These are phyloP conservation scores for Stemphylium beticola DNA, from an alignment of 2,329 filamentous ascomycete species.

Conservation along the genomic window DNA sequence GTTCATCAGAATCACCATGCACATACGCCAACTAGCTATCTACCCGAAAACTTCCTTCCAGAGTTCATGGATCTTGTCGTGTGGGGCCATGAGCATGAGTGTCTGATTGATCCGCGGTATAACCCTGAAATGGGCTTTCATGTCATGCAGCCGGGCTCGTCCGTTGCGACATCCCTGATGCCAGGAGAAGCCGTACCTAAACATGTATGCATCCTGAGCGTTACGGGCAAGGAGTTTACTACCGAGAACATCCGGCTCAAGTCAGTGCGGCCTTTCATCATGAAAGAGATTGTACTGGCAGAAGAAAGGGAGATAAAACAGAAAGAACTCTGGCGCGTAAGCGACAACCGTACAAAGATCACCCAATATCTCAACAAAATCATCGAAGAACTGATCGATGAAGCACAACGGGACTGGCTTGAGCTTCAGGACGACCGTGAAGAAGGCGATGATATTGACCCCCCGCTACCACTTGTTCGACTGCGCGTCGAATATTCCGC, in stretches of 20 bases:
- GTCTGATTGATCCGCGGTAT: conserved; percentile 79
- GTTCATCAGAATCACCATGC: conserved; percentile 97
- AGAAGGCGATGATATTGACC: conserved; percentile 62
- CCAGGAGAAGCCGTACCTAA: conserved; percentile 90
- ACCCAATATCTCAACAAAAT: conserved; percentile 77
- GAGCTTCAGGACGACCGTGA: conserved; percentile 67
- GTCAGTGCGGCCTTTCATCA: conserved; percentile 88
- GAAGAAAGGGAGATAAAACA: conserved; percentile 78
- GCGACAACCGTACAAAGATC: conserved; percentile 82
- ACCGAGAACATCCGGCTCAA: conserved; percentile 83
- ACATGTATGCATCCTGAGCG: conserved; percentile 82
- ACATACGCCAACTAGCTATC: conserved; percentile 88
- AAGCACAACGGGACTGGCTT: conserved; percentile 82
- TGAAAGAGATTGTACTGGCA: conserved; percentile 77
- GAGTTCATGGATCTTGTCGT: conserved; percentile 90
- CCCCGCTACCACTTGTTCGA: conserved; percentile 82
- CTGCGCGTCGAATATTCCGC: conserved; percentile 90
- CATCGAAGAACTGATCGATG: conserved; percentile 84
- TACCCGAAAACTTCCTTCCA: conserved; percentile 91
- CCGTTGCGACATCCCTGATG: conserved; percentile 89
- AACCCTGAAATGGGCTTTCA: conserved; percentile 91
- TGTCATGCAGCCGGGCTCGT: conserved; percentile 97
- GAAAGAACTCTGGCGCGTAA: conserved; percentile 76
- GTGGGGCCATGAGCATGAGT: conserved; percentile 99
- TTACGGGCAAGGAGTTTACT: conserved; percentile 83